phyloP scores from a whole-genome alignment of 768 basidiomycete species.

The Chalciporus chontae region DNA sequence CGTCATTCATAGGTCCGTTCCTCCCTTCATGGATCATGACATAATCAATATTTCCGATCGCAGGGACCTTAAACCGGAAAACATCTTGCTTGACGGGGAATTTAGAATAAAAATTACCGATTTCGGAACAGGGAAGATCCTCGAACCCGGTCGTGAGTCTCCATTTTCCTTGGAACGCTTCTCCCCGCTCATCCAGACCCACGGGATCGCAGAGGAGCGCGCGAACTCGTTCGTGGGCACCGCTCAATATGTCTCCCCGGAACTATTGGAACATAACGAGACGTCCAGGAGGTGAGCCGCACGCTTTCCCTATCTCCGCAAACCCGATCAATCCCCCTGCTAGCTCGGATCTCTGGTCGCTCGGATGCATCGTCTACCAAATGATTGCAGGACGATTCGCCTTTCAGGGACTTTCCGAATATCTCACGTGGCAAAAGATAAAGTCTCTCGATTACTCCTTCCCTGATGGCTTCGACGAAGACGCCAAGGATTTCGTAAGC shows the following conservation, averaged over 20 bases:
- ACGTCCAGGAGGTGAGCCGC: conserved; percentile 69
- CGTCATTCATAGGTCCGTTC: conserved; percentile 74
- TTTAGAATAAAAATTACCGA: conserved; percentile 94
- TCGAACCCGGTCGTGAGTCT: conserved; percentile 51
- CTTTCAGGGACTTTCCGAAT: conserved; percentile 88
- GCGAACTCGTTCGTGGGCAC: conserved; percentile 84
- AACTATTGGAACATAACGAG: conserved; percentile 70
- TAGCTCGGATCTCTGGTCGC: conserved; percentile 93
- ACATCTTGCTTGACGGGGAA: conserved; percentile 82
- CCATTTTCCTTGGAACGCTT: neutral
- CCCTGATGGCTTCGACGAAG: conserved; percentile 79
- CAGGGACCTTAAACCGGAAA: conserved; percentile 82
- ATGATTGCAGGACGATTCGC: conserved; percentile 90
- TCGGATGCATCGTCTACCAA: conserved; percentile 92
- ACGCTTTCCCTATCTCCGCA: neutral
- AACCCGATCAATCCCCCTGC: neutral
- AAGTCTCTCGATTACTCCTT: conserved; percentile 83
- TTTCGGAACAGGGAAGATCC: conserved; percentile 88
- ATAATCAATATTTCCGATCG: conserved; percentile 6
- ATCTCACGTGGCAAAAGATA: conserved; percentile 94
- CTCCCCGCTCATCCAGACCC: conserved; percentile 8
- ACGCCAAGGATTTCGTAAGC: conserved; percentile 77
- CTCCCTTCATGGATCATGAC: conserved; percentile 4
- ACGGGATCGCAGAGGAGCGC: conserved; percentile 39
- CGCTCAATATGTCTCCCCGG: conserved; percentile 86